Conservation (phyloP, 2,329 filamentous ascomycete species). For the Aureobasidium lini region DNA sequence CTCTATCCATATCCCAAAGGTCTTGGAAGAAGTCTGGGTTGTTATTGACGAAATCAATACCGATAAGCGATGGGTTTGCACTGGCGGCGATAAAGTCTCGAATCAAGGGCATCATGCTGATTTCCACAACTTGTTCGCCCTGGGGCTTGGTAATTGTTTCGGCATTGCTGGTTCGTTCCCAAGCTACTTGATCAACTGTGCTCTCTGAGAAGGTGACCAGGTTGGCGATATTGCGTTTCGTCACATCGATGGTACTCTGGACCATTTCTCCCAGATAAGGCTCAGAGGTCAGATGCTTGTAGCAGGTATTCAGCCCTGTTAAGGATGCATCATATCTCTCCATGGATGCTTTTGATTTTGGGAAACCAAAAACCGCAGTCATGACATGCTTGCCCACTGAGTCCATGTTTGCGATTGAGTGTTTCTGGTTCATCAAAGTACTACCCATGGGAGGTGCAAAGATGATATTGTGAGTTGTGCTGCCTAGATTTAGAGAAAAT, state of each 20-base stretch:
- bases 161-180: constrained; percentile 50
- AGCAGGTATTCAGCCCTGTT: constrained; percentile 27
- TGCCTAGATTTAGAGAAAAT: constrained; percentile 43
- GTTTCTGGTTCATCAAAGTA: constrained; percentile 32
- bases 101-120: constrained; percentile 45
- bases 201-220: constrained; percentile 54
- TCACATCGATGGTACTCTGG: constrained; percentile 29
- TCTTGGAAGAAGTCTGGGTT: constrained; percentile 48
- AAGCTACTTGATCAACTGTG: constrained; percentile 53
- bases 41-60: constrained; percentile 43
- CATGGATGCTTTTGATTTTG: constrained; percentile 24
- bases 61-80: constrained; percentile 45
- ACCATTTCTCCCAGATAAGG: constrained; percentile 38
- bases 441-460: constrained; percentile 41
- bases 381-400: constrained; percentile 23
- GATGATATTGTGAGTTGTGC: constrained; percentile 44
- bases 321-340: constrained; percentile 30
- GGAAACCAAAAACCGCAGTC: constrained; percentile 36
- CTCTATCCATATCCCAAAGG: constrained; percentile 48
- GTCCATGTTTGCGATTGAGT: constrained; percentile 24
- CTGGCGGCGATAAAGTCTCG: constrained; percentile 50
- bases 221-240: constrained; percentile 43
- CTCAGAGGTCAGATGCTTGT: constrained; percentile 41
- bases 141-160: constrained; percentile 33
- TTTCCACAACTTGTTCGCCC: constrained; percentile 43